Evolutionary conservation across 2,329 filamentous ascomycete species (phyloP).

Genomic region (Monosporascus sp.): DNA sequence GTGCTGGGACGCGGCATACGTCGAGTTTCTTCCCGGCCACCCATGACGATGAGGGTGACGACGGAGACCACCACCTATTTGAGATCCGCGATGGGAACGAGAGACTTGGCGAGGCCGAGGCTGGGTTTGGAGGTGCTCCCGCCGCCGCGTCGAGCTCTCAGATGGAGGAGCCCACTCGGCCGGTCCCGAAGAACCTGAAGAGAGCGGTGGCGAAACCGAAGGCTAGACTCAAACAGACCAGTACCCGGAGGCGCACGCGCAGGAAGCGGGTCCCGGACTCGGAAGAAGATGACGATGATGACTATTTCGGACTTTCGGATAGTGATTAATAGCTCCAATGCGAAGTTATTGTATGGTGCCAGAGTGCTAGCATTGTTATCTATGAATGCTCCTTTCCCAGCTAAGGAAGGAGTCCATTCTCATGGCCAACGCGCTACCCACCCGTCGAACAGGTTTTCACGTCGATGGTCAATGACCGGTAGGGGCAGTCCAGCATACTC

Average conservation of each 20-base stretch:
- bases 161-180: neutral
- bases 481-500: no score
- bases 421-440: no score
- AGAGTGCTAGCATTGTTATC: no score
- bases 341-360: no score
- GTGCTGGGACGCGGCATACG: conserved; percentile 20
- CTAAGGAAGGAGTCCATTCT: no score
- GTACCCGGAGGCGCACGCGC: neutral
- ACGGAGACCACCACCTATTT: neutral
- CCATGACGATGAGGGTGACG: conserved; percentile 35
- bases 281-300: conserved; percentile 2
- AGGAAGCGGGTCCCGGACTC: neutral
- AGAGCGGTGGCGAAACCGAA: conserved; percentile 7
- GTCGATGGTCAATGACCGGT: no score
- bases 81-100: neutral
- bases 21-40: conserved; percentile 45
- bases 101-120: neutral
- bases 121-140: neutral
- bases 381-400: no score
- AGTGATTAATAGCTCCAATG: neutral
- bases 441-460: no score
- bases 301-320: neutral
- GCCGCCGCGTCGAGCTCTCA: neutral
- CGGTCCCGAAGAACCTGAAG: neutral
- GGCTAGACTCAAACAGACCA: conserved; percentile 6